Base-by-base conservation (phyloP, 2,329 filamentous ascomycete species). In the Trichoderma sp. region DNA sequence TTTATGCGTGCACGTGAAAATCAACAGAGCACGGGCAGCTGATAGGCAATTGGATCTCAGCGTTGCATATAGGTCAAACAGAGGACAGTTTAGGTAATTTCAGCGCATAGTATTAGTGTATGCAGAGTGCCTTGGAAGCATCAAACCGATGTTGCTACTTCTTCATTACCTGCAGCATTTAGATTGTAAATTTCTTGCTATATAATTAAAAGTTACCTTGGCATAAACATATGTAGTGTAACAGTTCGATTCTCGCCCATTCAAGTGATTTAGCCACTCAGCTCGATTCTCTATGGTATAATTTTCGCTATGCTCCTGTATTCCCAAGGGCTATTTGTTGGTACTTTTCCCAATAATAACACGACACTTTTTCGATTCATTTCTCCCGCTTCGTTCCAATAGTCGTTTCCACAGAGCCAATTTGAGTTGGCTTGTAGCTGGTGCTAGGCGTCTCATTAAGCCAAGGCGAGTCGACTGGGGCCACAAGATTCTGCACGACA, bases 381-480 rank as follows among this genome's bases (percentile, higher is more conserved):
- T 68, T 77, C 20, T 66, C 59, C 26, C 78, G 76, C 57, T 81
- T 83, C 4, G 74, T 70, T 4, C 82, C 82, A 32, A 81, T 76
- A 3, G 78, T 77, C 0, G 81, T 82, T 66, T 83, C 79, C 11
- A 78, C 75, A 2, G 79, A 76, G 9, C 76, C 77, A 70, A 84
- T 83, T 53, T 79, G 78, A 1, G 82, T 81, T 12, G 76, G 55
- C 26, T 76, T 72, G 73, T 82, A 84, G 4, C 75, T 59, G 15
- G 72, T 63, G 39, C 72, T 70, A 6, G 62, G 57, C 12, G 73
- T 70, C 20, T 75, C 75, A 3, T 79, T 75, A 17, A 84, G 73
- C 91, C 91, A 93, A 2, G 82, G 78, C 28, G 87, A 83, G 43
- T 87, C 81, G 28, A 91, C 81, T 1, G 84, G 78, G 1, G 83